Conservation (phyloP, 2,329 filamentous ascomycete species). For the Diaporthe capsici region DNA sequence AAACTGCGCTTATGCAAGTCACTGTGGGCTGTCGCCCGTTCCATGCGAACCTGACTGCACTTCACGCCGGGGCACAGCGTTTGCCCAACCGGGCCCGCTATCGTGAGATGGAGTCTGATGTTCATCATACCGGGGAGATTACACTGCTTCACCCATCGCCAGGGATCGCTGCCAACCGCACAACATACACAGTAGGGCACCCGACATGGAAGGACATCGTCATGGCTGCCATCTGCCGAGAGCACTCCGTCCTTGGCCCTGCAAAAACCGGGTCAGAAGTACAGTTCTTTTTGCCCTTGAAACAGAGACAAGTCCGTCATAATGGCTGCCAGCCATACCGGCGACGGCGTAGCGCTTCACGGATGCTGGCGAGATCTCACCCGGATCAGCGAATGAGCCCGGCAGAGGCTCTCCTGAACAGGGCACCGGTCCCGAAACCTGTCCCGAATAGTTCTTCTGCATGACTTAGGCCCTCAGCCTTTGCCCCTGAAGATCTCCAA, state of each 20-base stretch:
- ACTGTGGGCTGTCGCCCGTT: slow-evolving; percentile 36
- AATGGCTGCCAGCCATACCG: slow-evolving; percentile 18
- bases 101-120: slow-evolving; percentile 41
- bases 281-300: slow-evolving; percentile 23
- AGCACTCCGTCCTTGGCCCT: slow-evolving; percentile 21
- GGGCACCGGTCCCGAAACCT: slow-evolving; percentile 20
- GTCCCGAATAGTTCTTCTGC: slow-evolving; percentile 36
- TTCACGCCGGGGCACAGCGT: slow-evolving; percentile 26
- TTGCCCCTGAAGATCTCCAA: slow-evolving; percentile 42
- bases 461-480: slow-evolving; percentile 31
- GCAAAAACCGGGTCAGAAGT: neutral
- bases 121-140: slow-evolving; percentile 42
- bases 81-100: slow-evolving; percentile 38
- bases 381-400: slow-evolving; percentile 30
- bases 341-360: slow-evolving; percentile 31
- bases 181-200: no score
- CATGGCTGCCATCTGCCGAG: slow-evolving; percentile 20
- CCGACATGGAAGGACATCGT: neutral
- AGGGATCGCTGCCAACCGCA: slow-evolving; percentile 31
- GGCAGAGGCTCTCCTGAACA: slow-evolving; percentile 1
- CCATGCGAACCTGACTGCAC: slow-evolving; percentile 26
- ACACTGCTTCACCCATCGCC: slow-evolving; percentile 36
- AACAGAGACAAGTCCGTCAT: slow-evolving; percentile 36
- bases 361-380: slow-evolving; percentile 33
- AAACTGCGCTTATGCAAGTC: slow-evolving; percentile 45